phyloP scores from a whole-genome alignment of 331 rosid genomes.

The Quercus lobata region DNA sequence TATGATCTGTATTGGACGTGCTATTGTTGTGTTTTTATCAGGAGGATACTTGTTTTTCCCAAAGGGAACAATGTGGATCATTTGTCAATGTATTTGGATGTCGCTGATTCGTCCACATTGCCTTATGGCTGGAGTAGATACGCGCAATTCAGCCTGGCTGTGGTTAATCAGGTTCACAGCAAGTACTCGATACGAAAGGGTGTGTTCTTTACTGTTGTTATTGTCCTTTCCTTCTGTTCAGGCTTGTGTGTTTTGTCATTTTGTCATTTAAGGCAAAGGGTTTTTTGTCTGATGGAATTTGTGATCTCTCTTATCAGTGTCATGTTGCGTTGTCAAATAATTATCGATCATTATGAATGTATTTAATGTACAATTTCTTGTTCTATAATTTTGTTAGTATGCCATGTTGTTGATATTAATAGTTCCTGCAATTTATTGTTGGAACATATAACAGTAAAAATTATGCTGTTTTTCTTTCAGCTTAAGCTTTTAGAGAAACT shows the following conservation, averaged over 20 bases:
- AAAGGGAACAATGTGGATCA: slow-evolving; percentile 77
- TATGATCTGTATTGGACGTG: slow-evolving; percentile 20
- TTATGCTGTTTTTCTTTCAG: background rate
- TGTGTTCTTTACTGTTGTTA: slow-evolving; percentile 24
- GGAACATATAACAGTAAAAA: background rate
- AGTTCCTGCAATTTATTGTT: background rate
- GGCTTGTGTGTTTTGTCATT: slow-evolving; percentile 1
- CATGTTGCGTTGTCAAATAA: background rate
- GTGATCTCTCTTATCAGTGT: background rate
- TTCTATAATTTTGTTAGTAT: background rate
- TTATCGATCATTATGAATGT: background rate
- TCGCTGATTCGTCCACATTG: slow-evolving; percentile 54
- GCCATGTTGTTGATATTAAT: background rate
- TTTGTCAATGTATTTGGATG: slow-evolving; percentile 81
- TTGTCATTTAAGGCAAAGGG: background rate
- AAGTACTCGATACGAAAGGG: slow-evolving; percentile 73
- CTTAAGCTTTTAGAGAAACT: background rate
- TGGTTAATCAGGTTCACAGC: slow-evolving; percentile 60
- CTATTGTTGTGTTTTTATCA: slow-evolving; percentile 31
- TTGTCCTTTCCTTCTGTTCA: background rate
- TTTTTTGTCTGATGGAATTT: background rate
- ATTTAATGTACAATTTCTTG: background rate
- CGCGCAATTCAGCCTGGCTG: slow-evolving; percentile 76
- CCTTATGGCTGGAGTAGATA: slow-evolving; percentile 81
- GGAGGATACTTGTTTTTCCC: slow-evolving; percentile 77